These are phyloP conservation scores for Alternaria viburni DNA, from an alignment of 2,329 filamentous ascomycete species.

Conservation along the genomic window DNA sequence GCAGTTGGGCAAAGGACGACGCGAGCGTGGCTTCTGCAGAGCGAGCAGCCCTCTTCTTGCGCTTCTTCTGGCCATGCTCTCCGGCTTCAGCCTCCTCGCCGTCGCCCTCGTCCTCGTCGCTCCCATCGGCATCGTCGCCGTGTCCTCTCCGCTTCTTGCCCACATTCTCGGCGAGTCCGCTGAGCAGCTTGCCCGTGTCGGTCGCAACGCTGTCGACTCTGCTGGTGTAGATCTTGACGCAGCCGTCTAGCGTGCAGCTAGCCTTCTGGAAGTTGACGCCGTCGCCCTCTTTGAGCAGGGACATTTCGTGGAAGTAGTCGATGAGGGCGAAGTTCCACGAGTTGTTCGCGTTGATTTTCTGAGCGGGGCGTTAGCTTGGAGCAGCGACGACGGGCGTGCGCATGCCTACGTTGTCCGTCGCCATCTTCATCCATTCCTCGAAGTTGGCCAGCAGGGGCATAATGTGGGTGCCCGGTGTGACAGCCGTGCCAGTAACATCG, in stretches of 20 bases:
- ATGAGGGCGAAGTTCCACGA: constrained; percentile 99
- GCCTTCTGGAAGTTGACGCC: constrained; percentile 99
- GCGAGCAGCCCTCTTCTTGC: constrained; percentile 78
- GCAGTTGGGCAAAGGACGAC: constrained; percentile 83
- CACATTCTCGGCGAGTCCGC: constrained; percentile 87
- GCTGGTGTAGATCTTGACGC: constrained; percentile 99
- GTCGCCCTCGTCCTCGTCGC: constrained; percentile 67
- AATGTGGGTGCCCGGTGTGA: constrained; percentile 91
- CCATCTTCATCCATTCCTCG: constrained; percentile 99
- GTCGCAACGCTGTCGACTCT: constrained; percentile 97
- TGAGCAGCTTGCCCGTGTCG: constrained; percentile 93
- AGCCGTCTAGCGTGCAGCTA: constrained; percentile 95
- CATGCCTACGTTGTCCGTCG: constrained; percentile 77
- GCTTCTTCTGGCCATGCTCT: constrained; percentile 65
- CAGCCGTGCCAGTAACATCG: constrained; percentile 71
- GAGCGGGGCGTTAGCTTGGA: constrained; percentile 15
- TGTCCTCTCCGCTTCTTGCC: constrained; percentile 57
- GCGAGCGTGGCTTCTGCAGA: constrained; percentile 94
- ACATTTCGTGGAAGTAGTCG: constrained; percentile 99
- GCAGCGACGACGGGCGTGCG: neutral
- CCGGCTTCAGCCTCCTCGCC: constrained; percentile 65
- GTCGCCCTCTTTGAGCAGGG: constrained; percentile 91
- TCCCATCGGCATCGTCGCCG: constrained; percentile 43
- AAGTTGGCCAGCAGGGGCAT: constrained; percentile 95
- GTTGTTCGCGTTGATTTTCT: constrained; percentile 89